phyloP scores from a whole-genome alignment of 805 yeast genomes.

The Ogataea ramenticola region DNA sequence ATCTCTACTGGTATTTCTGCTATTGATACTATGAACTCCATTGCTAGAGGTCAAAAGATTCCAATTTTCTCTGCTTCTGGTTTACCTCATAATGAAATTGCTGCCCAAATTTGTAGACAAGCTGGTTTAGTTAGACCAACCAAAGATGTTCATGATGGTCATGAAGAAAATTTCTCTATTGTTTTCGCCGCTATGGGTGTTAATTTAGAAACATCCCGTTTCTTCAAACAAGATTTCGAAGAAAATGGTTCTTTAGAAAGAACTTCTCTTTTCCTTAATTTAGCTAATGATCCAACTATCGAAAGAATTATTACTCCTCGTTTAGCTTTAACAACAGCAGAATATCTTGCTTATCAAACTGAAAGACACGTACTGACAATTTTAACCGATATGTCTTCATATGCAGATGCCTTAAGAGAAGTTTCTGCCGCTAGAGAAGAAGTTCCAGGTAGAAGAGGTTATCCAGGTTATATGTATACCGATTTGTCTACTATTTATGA shows the following conservation, averaged over 20 bases:
- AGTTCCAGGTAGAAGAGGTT: conserved; percentile 99
- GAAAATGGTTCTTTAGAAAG: conserved; percentile 98
- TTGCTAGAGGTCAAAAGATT: conserved; percentile 99
- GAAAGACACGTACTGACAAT: conserved; percentile 98
- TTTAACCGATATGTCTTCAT: conserved; percentile 99
- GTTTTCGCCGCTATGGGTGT: conserved; percentile 99
- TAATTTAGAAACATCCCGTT: conserved; percentile 95
- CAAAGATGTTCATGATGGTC: conserved; percentile 99
- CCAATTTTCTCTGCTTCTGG: conserved; percentile 99
- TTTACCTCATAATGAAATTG: conserved; percentile 98
- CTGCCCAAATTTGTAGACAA: conserved; percentile 99
- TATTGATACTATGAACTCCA: conserved; percentile 98
- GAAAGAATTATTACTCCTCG: conserved; percentile 99
- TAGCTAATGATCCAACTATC: conserved; percentile 99
- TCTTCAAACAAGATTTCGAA: conserved; percentile 98
- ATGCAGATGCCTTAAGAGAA: conserved; percentile 99
- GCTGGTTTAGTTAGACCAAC: conserved; percentile 99
- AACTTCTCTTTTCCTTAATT: conserved; percentile 90
- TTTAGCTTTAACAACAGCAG: conserved; percentile 97
- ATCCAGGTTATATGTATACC: conserved; percentile 99
- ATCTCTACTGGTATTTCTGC: conserved; percentile 98
- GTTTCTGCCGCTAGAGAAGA: conserved; percentile 99
- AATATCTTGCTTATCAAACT: conserved; percentile 96
- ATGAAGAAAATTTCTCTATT: conserved; percentile 97
- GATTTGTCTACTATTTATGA: conserved; percentile 98